These are phyloP conservation scores for Uncinocarpus reesii DNA, from an alignment of 2,329 filamentous ascomycete genomes.

Conservation along the genomic window DNA sequence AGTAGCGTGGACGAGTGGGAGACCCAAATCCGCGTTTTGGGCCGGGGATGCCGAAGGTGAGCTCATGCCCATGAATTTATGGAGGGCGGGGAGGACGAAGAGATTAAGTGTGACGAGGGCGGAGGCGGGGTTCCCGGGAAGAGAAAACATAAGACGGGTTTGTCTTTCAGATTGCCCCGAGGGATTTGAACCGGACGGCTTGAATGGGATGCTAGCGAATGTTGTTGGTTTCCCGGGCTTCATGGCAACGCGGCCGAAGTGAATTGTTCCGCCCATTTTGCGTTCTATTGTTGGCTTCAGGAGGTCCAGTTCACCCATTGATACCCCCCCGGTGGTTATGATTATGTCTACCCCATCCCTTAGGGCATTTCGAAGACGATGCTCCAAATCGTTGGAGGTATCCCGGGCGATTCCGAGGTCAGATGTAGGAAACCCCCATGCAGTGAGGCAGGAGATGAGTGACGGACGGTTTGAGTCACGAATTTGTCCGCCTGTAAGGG, in stretches of 20 bases:
- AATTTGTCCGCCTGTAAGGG: conserved; percentile 69
- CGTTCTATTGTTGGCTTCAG: conserved; percentile 94
- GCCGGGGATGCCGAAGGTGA: conserved; percentile 28
- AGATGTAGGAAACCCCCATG: conserved; percentile 65
- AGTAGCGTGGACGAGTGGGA: conserved; percentile 61
- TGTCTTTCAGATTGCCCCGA: conserved; percentile 43
- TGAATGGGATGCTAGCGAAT: conserved; percentile 74
- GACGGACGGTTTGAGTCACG: conserved; percentile 88
- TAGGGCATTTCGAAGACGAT: conserved; percentile 63
- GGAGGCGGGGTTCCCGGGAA: conserved; percentile 89
- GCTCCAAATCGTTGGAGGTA: conserved; percentile 58
- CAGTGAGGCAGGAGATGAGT: conserved; percentile 63
- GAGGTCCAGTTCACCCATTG: conserved; percentile 94
- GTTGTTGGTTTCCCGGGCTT: conserved; percentile 97
- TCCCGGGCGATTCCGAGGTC: conserved; percentile 70
- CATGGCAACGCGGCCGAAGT: conserved; percentile 94
- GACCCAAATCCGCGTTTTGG: conserved; percentile 40
- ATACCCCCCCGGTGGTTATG: conserved; percentile 87
- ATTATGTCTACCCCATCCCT: conserved; percentile 62
- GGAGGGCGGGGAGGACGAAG: conserved; percentile 80
- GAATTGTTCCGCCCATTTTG: conserved; percentile 77
- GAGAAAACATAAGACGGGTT: conserved; percentile 67
- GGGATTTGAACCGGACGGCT: conserved; percentile 27
- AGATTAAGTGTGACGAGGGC: conserved; percentile 89
- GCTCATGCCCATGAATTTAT: conserved; percentile 59